phyloP scores from a whole-genome alignment of 2,329 filamentous ascomycete genomes.

The Endocalyx cinctus region DNA sequence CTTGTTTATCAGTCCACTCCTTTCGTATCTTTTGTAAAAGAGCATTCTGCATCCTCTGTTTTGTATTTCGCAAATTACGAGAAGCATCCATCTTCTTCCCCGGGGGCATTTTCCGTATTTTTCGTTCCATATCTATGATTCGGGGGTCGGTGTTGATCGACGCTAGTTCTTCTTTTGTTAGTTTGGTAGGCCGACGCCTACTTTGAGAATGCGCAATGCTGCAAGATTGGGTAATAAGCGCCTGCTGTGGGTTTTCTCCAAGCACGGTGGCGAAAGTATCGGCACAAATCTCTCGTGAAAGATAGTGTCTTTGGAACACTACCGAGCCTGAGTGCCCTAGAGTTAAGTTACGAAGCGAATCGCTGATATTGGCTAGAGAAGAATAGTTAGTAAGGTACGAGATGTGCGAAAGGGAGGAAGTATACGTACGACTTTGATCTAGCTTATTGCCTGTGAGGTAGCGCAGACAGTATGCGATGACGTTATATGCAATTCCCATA shows the following conservation, averaged over 20 bases:
- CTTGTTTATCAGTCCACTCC: constrained; percentile 3
- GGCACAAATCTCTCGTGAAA: constrained; percentile 1
- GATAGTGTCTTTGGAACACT: constrained; percentile 3
- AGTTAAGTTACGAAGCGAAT: constrained; percentile 3
- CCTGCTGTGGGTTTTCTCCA: constrained; percentile 9
- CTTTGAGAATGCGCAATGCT: constrained; percentile 14
- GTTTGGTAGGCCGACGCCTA: constrained; percentile 9
- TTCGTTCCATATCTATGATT: background rate
- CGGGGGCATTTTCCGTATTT: background rate
- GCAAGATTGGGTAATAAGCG: constrained; percentile 11
- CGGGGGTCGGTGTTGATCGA: constrained; percentile 10
- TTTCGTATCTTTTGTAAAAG: constrained; percentile 2
- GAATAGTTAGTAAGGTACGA: background rate
- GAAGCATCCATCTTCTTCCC: background rate
- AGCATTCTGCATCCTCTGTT: background rate
- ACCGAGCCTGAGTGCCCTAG: constrained; percentile 3
- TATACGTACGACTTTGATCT: constrained; percentile 16
- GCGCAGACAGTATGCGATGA: constrained; percentile 15
- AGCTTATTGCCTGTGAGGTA: constrained; percentile 16
- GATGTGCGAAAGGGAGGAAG: too few species aligned
- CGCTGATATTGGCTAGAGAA: constrained; percentile 4
- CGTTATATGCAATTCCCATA: constrained; percentile 9
- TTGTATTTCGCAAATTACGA: background rate
- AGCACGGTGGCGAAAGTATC: constrained; percentile 2
- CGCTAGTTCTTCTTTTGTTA: constrained; percentile 11